Percentiles rank a stretch among this genome's conserved stretches.
phyloP scores from a whole-genome alignment of 2,329 filamentous ascomycete species.

The Diaporthe citriasiana region DNA sequence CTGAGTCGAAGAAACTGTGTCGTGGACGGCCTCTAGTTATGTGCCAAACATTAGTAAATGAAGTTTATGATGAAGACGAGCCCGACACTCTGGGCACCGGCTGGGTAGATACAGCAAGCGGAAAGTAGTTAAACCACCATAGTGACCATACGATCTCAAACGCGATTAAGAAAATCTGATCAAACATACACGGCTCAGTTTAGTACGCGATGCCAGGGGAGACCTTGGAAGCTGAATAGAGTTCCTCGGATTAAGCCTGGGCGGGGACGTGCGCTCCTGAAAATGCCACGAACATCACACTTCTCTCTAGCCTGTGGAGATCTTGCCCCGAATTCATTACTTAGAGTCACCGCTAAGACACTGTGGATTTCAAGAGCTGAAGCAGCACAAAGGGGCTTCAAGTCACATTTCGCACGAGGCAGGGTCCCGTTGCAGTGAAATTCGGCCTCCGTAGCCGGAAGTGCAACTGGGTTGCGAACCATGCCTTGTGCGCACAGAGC shows the following conservation, averaged over 20 bases:
- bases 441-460: background rate
- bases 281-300: background rate
- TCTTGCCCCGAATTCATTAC: background rate
- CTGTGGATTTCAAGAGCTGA: background rate
- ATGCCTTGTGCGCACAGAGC: conserved; percentile 19
- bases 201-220: background rate
- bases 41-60: background rate
- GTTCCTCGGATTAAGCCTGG: background rate
- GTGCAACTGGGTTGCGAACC: background rate
- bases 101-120: background rate
- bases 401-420: background rate
- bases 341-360: conserved; percentile 12
- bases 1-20: background rate
- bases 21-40: conserved; percentile 4
- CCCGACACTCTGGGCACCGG: background rate
- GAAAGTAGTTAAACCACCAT: background rate
- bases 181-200: background rate
- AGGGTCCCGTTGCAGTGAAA: background rate
- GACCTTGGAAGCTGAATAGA: background rate
- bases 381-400: background rate
- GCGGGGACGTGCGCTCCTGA: conserved; percentile 9
- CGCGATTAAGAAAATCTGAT: background rate
- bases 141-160: background rate
- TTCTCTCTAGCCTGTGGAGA: background rate
- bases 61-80: background rate